phyloP scores from a whole-genome alignment of 495 filamentous ascomycete species.

The Choiromyces venosus region DNA sequence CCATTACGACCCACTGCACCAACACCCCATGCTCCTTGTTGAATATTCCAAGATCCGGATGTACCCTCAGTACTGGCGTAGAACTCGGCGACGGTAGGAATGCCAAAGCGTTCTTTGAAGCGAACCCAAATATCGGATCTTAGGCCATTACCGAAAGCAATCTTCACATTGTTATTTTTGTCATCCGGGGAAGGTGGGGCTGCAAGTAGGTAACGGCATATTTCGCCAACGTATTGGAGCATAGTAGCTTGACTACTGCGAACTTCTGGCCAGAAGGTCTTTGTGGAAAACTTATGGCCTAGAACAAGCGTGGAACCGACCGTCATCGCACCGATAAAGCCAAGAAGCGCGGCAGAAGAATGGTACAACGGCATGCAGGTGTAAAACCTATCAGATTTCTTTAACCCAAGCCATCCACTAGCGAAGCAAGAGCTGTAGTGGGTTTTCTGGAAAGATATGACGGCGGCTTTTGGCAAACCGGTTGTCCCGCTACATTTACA shows the following conservation, averaged over 20 bases:
- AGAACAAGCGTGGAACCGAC: slow-evolving; percentile 62
- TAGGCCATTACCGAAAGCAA: slow-evolving; percentile 89
- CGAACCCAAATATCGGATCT: slow-evolving; percentile 85
- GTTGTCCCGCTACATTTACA: slow-evolving; percentile 62
- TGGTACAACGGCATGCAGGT: slow-evolving; percentile 97
- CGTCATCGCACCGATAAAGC: slow-evolving; percentile 56
- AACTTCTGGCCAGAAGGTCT: slow-evolving; percentile 76
- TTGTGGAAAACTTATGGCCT: slow-evolving; percentile 74
- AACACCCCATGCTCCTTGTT: slow-evolving; percentile 64
- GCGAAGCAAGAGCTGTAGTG: slow-evolving; percentile 53
- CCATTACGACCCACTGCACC: slow-evolving; percentile 83
- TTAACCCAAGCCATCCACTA: slow-evolving; percentile 54
- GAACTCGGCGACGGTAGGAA: slow-evolving; percentile 77
- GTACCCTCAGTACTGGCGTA: slow-evolving; percentile 83
- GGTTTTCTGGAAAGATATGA: slow-evolving; percentile 72
- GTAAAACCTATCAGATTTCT: slow-evolving; percentile 65
- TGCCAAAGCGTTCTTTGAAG: slow-evolving; percentile 82
- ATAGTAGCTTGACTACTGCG: slow-evolving; percentile 66
- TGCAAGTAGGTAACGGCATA: slow-evolving; percentile 79
- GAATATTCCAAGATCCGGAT: slow-evolving; percentile 66
- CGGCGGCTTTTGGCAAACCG: slow-evolving; percentile 83
- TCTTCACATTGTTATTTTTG: slow-evolving; percentile 64
- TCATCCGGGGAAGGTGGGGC: slow-evolving; percentile 66
- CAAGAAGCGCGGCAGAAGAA: slow-evolving; percentile 70
- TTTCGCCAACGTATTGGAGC: slow-evolving; percentile 95